phyloP scores from a whole-genome alignment of 108 stramenopile species.

The Nannochloropsis oceanica region DNA sequence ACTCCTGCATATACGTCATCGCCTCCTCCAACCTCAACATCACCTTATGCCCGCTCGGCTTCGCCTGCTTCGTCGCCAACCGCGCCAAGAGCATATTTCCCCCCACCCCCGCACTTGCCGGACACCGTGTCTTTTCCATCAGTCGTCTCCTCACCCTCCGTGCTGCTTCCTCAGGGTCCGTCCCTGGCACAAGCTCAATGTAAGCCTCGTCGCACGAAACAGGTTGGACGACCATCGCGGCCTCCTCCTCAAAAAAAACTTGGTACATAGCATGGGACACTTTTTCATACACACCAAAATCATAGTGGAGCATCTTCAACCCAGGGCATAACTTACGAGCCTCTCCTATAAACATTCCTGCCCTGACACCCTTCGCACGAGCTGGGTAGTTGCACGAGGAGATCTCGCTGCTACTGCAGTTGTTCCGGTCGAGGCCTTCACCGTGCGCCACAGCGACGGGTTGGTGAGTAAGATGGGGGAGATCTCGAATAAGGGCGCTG shows the following conservation, averaged over 20 bases:
- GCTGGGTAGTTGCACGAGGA: constrained; percentile 88
- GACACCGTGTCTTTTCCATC: constrained; percentile 56
- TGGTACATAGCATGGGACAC: constrained; percentile 58
- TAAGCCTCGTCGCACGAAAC: constrained; percentile 86
- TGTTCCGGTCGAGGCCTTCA: background rate
- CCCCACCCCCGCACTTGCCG: constrained; percentile 67
- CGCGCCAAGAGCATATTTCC: constrained; percentile 70
- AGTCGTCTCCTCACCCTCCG: constrained; percentile 53
- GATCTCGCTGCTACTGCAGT: constrained; percentile 48
- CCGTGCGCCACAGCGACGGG: constrained; percentile 77
- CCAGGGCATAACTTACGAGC: constrained; percentile 71
- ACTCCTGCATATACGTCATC: constrained; percentile 40
- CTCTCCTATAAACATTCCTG: constrained; percentile 76
- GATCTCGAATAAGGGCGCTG: constrained; percentile 57
- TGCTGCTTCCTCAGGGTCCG: constrained; percentile 29
- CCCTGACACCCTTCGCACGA: constrained; percentile 60
- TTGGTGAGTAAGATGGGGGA: constrained; percentile 53
- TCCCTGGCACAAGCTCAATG: constrained; percentile 45
- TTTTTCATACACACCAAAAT: constrained; percentile 68
- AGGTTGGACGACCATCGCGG: constrained; percentile 56
- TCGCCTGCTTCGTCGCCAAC: constrained; percentile 68
- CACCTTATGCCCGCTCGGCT: constrained; percentile 56
- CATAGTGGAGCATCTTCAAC: constrained; percentile 66
- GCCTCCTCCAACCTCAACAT: constrained; percentile 43
- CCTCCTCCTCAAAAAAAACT: constrained; percentile 44